Evolutionary conservation across 2,329 filamentous ascomycete genomes (phyloP), one percentile per base, ranked within the genome.

Genomic region (Hymenoscyphus repandus): DNA sequence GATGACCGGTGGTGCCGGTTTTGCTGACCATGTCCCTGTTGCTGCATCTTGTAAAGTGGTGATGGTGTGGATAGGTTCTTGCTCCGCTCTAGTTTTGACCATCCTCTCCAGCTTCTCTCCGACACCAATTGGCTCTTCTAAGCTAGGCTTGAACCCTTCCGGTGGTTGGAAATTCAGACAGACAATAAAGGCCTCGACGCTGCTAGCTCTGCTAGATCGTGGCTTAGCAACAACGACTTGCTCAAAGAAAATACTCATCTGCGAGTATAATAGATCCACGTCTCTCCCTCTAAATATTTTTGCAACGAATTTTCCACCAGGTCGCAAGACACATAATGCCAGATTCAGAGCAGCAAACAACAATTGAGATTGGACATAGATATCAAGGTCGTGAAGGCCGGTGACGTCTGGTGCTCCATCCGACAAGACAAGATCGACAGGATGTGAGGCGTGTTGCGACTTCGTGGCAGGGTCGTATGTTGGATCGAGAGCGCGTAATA

Each of bases 381-480:
- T 97, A 70, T 99, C 93, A 33, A 99, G 81, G 68, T 99, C 93
- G 68, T 99, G 93, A 1, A 99, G 78, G 17, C 93, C 93, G 0
- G 93, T 99, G 11, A 99, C 93, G 64, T 99, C 93, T 0, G 93
- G 93, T 0, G 93, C 93, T 47, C 93, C 93, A 63, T 99, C 93
- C 51, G 90, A 96, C 56, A 99, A 81, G 20, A 99, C 92, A 1
- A 99, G 79, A 65, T 99, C 93, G 12, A 97, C 92, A 0, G 86
- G 88, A 44, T 90, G 82, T 1, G 84, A 80, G 2, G 86, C 79
- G 58, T 82, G 66, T 40, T 77, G 55, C 67, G 74, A 62, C 58
- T 69, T 73, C 3, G 68, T 67, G 17, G 67, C 66, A 2, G 75
- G 65, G 47, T 84, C 79, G 57, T 81, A 80, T 38, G 83, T 80